Base-by-base conservation (phyloP, 2,329 filamentous ascomycete species). In the Botrytis elliptica region DNA sequence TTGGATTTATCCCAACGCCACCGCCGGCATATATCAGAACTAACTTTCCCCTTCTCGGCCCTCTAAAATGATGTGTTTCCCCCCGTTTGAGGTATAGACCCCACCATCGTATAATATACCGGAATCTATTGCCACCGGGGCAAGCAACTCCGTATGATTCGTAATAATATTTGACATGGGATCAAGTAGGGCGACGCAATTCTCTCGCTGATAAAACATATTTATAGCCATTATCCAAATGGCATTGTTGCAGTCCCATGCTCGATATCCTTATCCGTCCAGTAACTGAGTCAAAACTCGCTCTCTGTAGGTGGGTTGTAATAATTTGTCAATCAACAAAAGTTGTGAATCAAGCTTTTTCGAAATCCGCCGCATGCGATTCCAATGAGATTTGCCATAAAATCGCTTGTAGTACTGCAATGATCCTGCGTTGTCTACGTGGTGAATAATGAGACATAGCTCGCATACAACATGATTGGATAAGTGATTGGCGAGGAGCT, bases 31-130 rank as follows among this genome's bases (percentile, higher is more conserved):
- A 38, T 38, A 59, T 22, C 55, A 60, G 4, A 60, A 36, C 57
- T 12, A 22, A 38, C 0, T n/a, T 14, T 5, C 1, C 49, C 25
- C 25, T n/a, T 52, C 22, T 1, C 0, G 12, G 12, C 25, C 9
- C 4, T 52, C 0, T n/a, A 3, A n/a, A n/a, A 8, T 33, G 4
- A 22, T 36, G 1, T 25, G 4, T 22, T 38, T 38, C 3, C 18
- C 57, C 36, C 57, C 29, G 4, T 33, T 60, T 25, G 57, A 60
- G 5, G 0, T 20, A 38, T 60, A 20, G 12, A 4, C 9, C 18
- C 9, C 1, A 4, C 57, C 22, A 36, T 10, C 8, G 20, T 22
- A 38, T 6, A 38, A 38, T 60, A 1, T 60, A 38, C 33, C 33
- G 29, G 20, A 38, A 29, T 9, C 6, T 14, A 10, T 25, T 60